These are phyloP conservation scores for Aeschynomene evenia DNA, from an alignment of 306 rosid species.

Conservation along the genomic window DNA sequence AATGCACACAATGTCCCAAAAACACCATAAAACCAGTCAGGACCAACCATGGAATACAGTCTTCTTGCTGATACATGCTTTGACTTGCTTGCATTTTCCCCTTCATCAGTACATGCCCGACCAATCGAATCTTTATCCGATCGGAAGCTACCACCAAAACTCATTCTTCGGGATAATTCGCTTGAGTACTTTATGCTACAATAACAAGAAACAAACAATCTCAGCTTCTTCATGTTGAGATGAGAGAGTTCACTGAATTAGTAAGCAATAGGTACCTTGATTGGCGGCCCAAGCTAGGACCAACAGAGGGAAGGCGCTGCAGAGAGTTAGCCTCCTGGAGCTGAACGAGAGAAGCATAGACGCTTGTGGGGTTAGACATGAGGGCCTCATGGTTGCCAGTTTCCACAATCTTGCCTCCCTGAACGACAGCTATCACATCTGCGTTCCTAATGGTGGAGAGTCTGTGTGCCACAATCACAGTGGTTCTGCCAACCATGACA, in stretches of 20 bases:
- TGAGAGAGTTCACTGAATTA: neutral
- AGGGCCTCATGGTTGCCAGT: constrained; percentile 90
- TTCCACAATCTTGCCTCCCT: constrained; percentile 86
- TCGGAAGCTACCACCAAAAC: constrained; percentile 81
- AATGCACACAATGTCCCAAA: constrained; percentile 74
- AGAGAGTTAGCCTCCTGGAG: constrained; percentile 70
- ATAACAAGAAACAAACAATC: neutral
- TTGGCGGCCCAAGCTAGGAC: constrained; percentile 52
- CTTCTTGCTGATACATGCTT: constrained; percentile 55
- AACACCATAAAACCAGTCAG: constrained; percentile 85
- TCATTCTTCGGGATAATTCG: constrained; percentile 68
- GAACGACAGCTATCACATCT: constrained; percentile 79
- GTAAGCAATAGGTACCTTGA: constrained; percentile 55
- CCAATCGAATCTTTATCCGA: constrained; percentile 85
- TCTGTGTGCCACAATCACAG: constrained; percentile 87
- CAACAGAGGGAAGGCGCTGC: constrained; percentile 58
- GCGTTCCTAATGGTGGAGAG: constrained; percentile 90
- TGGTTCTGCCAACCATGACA: constrained; percentile 93
- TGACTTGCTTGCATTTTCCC: constrained; percentile 42
- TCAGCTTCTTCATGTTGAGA: neutral
- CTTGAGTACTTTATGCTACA: constrained; percentile 65
- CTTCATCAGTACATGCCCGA: constrained; percentile 55
- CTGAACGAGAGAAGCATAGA: constrained; percentile 77
- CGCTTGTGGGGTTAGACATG: constrained; percentile 67
- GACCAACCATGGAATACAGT: constrained; percentile 81